Evolutionary conservation across 352 stramenopile genomes (phyloP).

Genomic region (Pythium angustatum): DNA sequence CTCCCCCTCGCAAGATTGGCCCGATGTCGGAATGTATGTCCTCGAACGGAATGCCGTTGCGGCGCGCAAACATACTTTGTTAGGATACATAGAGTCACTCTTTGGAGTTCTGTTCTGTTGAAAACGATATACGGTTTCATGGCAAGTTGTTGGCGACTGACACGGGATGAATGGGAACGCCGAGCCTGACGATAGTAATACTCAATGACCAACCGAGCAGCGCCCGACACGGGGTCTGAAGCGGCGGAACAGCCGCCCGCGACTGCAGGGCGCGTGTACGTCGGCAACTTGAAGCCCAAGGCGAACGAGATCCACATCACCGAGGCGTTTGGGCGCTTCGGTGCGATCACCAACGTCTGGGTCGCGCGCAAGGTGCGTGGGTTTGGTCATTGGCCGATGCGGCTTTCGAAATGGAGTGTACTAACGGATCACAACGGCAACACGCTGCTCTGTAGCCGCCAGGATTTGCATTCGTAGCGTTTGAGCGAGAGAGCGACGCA

Average conservation of each 20-base stretch:
- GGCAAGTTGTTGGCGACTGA: too few relatives aligned
- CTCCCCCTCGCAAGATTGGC: constrained; percentile 11
- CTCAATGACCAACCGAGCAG: too few relatives aligned
- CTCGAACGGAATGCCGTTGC: too few relatives aligned
- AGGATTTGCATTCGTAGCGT: constrained; percentile 81
- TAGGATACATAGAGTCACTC: too few relatives aligned
- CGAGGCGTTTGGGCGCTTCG: constrained; percentile 61
- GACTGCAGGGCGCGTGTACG: constrained; percentile 59
- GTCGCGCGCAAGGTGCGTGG: constrained; percentile 70
- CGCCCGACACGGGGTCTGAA: too few relatives aligned
- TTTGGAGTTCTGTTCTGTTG: too few relatives aligned
- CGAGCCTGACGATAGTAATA: too few relatives aligned
- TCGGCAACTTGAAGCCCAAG: constrained; percentile 72
- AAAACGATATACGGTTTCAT: too few relatives aligned
- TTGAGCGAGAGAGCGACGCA: constrained; percentile 46
- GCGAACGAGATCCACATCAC: constrained; percentile 69
- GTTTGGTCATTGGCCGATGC: too few relatives aligned
- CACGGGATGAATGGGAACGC: too few relatives aligned
- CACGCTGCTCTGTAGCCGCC: constrained; percentile 47
- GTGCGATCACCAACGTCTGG: constrained; percentile 73
- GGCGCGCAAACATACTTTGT: neutral
- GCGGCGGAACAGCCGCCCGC: neutral
- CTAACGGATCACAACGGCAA: neutral
- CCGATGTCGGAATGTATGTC: too few relatives aligned
- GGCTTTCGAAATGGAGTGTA: neutral